phyloP scores from a whole-genome alignment of 129 eudicot genomes.

The Pseudognaphalium luteoalbum region DNA sequence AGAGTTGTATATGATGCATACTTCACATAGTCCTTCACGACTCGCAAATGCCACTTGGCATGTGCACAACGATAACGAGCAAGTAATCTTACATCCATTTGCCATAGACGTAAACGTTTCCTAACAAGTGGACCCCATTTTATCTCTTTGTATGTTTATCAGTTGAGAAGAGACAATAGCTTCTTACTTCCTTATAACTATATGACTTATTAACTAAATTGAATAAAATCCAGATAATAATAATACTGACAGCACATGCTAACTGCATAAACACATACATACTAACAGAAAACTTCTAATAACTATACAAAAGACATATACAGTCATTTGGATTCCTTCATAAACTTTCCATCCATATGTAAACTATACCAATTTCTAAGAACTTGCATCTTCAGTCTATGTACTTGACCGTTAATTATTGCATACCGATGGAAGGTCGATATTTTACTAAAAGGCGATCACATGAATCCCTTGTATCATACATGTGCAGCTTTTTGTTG shows the following conservation, averaged over 20 bases:
- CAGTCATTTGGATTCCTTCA: conserved; percentile 11
- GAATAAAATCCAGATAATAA: conserved; percentile 8
- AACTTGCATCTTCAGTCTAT: background rate
- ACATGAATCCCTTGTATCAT: conserved; percentile 16
- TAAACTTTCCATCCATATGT: conserved; percentile 16
- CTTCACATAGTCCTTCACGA: conserved; percentile 45
- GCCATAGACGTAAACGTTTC: conserved; percentile 60
- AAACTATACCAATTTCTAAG: background rate
- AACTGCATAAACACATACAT: conserved; percentile 19
- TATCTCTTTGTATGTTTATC: conserved; percentile 70
- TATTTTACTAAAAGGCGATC: background rate
- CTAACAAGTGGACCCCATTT: conserved; percentile 55
- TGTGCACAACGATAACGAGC: conserved; percentile 49
- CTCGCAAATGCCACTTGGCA: conserved; percentile 59
- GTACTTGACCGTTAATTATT: background rate
- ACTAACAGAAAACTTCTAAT: conserved; percentile 10
- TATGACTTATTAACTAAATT: conserved; percentile 24
- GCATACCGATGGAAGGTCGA: background rate
- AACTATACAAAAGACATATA: conserved; percentile 16
- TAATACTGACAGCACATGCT: conserved; percentile 29
- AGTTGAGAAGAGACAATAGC: conserved; percentile 56
- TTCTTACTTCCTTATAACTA: conserved; percentile 65
- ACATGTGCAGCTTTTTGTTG: conserved; percentile 13
- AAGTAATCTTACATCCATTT: conserved; percentile 70
- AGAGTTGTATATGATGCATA: background rate